Evolutionary conservation across 2,329 filamentous ascomycete species (phyloP), one percentile per base, ranked within the genome.

Genomic region (Xylariales sp.): DNA sequence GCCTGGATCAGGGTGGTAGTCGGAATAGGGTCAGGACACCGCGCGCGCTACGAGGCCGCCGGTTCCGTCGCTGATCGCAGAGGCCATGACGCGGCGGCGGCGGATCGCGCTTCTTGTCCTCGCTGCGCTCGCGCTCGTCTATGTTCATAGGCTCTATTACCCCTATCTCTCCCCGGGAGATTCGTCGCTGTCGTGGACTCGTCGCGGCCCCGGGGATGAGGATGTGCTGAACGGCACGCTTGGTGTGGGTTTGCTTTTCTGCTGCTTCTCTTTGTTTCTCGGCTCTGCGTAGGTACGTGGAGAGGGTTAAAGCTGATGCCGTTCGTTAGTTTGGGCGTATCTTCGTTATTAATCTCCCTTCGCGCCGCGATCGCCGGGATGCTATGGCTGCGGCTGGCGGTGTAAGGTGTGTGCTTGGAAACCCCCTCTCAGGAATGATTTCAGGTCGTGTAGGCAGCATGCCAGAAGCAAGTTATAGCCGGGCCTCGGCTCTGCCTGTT

Each of bases 331-430:
- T 88, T 69, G 78, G 84, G 41, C 80, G 84, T 60, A 83, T 88
- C 16, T 81, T 87, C 68, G 83, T 85, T 30, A 80, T 88, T 53
- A 86, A 84, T 54, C 79, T 87, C 5, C 83, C 84, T 0, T 79
- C 80, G 23, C 78, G 86, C 3, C 83, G 81, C 28, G 86, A 88
- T 69, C 81, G 85, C 9, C 81, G 84, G 50, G 84, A 88, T 76
- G 79, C 82, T 2, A 81, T 87, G 72, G 77, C 80, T 1, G 76
- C 86, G 6, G 82, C 83, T 1, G 83, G 83, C 1, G 80, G 81
- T 0, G 78, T 85, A 46, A 69, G 67, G 67, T 10, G 83, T 78
- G 41, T 80, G 79, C 8, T 71, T 86, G 9, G 69, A 79, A 0
- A 73, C 86, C 36, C 79, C 80, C 2, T 86, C 81, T 74, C 74